A percentile compares a stretch with the other conserved stretches of the same genome.
These are phyloP conservation scores for Wallacemonas rigidus DNA, from an alignment of 208 protist species.

Conservation along the genomic window DNA sequence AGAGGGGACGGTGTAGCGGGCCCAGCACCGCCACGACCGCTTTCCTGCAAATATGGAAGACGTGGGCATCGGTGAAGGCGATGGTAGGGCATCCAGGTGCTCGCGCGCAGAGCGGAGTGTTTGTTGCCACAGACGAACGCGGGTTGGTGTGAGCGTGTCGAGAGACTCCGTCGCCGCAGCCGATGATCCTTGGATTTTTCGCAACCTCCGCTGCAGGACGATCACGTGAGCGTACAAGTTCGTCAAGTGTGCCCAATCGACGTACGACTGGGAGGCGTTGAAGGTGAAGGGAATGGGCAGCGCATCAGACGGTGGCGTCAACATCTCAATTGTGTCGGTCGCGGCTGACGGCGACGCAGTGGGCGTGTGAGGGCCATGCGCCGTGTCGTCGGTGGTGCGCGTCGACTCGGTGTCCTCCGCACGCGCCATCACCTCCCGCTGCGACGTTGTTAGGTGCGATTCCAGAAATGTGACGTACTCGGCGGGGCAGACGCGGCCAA, in stretches of 20 bases:
- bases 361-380: too few relatives aligned
- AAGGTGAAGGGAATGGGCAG: slow-evolving; percentile 20
- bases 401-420: too few relatives aligned
- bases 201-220: slow-evolving; percentile 33
- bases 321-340: neutral
- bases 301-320: neutral
- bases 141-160: neutral
- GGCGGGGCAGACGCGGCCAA: slow-evolving; percentile 54
- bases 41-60: neutral
- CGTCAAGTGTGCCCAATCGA: slow-evolving; percentile 31
- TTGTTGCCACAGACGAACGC: slow-evolving; percentile 8
- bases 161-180: neutral
- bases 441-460: neutral
- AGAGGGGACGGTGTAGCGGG: neutral
- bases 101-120: neutral
- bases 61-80: neutral
- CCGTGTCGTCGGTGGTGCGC: too few relatives aligned
- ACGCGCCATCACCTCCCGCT: too few relatives aligned
- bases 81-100: neutral
- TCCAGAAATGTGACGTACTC: slow-evolving; percentile 58
- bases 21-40: slow-evolving; percentile 1
- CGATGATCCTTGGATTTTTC: neutral
- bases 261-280: slow-evolving; percentile 29
- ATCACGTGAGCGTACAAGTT: slow-evolving; percentile 36
- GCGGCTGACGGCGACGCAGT: neutral